Percentiles rank a stretch among this genome's conserved stretches.
These are phyloP conservation scores for Tetradesmus obliquus DNA, from an alignment of 139 green algal species.

Conservation along the genomic window DNA sequence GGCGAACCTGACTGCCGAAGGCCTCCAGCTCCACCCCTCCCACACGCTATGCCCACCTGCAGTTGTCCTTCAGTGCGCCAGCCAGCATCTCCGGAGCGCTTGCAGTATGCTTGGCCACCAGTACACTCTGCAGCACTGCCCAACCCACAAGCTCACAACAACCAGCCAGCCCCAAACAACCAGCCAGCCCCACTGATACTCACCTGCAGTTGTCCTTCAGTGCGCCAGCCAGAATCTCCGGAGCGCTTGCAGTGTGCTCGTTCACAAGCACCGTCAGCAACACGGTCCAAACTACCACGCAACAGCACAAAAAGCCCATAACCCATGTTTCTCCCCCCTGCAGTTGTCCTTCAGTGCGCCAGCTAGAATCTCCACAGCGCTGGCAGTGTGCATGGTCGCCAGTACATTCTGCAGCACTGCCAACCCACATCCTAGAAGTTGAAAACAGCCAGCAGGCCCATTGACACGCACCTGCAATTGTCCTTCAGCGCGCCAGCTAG, in stretches of 20 bases:
- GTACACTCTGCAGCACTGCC: background rate
- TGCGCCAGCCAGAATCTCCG: conserved; percentile 93
- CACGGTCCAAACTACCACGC: conserved; percentile 31
- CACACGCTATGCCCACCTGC: background rate
- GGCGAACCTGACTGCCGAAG: no score
- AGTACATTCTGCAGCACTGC: conserved; percentile 59
- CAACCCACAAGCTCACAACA: no score
- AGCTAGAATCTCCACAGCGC: conserved; percentile 91
- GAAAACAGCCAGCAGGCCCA: no score
- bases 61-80: conserved; percentile 88
- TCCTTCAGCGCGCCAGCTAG: conserved; percentile 92
- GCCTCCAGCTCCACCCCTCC: no score
- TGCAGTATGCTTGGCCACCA: conserved; percentile 91
- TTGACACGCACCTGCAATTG: conserved; percentile 80
- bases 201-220: conserved; percentile 93
- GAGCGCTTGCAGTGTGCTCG: conserved; percentile 86
- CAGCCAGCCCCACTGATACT: no score
- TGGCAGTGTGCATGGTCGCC: conserved; percentile 91
- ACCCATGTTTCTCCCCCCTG: background rate
- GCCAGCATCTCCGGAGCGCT: conserved; percentile 92
- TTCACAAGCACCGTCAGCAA: conserved; percentile 82
- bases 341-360: conserved; percentile 98
- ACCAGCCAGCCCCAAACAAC: no score
- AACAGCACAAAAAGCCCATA: background rate
- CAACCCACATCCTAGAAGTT: no score